phyloP scores from a whole-genome alignment of 2,329 filamentous ascomycete species.

The Trichophyton schoenleinii region DNA sequence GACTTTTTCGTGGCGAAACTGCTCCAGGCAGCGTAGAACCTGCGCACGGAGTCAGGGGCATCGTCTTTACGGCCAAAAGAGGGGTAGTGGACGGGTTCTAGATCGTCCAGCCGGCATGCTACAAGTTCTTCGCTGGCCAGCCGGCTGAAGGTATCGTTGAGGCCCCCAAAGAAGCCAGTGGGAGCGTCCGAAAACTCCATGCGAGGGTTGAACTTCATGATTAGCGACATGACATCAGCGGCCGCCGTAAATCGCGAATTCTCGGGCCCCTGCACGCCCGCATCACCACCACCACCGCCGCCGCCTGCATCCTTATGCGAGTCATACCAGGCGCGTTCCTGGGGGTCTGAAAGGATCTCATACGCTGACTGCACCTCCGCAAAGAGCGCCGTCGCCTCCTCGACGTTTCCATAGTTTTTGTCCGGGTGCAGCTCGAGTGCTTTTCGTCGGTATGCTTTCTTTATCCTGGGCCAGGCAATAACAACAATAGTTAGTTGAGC shows the following conservation, averaged over 20 bases:
- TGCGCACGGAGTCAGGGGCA: constrained; percentile 56
- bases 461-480: constrained; percentile 49
- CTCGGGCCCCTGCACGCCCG: constrained; percentile 45
- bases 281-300: constrained; percentile 33
- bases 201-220: constrained; percentile 65
- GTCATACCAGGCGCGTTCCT: constrained; percentile 96
- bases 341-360: constrained; percentile 87
- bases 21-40: constrained; percentile 71
- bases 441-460: constrained; percentile 81
- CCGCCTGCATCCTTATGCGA: constrained; percentile 71
- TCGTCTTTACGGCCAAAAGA: constrained; percentile 69
- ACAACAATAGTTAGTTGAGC: background rate
- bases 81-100: constrained; percentile 56
- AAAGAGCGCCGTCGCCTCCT: constrained; percentile 71
- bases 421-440: constrained; percentile 92
- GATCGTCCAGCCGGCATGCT: constrained; percentile 56
- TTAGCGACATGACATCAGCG: constrained; percentile 64
- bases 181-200: constrained; percentile 71
- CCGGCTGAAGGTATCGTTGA: constrained; percentile 64
- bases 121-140: constrained; percentile 68
- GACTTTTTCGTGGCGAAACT: constrained; percentile 72
- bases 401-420: constrained; percentile 76
- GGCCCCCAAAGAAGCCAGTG: constrained; percentile 70
- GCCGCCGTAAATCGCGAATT: constrained; percentile 66
- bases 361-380: constrained; percentile 89